Conservation (phyloP, 176 grass and related monocot genomes). For the Tillandsia fasciculata region DNA sequence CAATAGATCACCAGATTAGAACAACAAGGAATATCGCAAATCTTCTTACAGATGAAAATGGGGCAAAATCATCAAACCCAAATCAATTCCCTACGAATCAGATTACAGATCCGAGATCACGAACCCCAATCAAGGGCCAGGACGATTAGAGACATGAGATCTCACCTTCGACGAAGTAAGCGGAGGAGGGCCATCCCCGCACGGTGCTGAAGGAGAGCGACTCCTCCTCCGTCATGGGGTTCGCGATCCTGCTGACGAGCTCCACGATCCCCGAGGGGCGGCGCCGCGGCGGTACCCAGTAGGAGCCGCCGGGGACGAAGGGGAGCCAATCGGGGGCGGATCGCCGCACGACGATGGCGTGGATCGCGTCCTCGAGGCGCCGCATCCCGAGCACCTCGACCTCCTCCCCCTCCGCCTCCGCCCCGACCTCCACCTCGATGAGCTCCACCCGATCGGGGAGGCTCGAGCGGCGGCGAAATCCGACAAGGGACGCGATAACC, state of each 20-base stretch:
- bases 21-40: too few relatives aligned
- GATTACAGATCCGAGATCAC: neutral
- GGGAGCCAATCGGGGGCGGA: conserved; percentile 83
- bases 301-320: conserved; percentile 74
- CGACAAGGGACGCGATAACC: neutral
- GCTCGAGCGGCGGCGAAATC: conserved; percentile 27
- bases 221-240: conserved; percentile 56
- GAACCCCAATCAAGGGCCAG: neutral
- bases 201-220: conserved; percentile 36
- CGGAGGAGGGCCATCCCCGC: conserved; percentile 48
- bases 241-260: conserved; percentile 29
- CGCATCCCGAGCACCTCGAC: conserved; percentile 36
- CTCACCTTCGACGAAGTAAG: conserved; percentile 68
- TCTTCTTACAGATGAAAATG: too few relatives aligned
- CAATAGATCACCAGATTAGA: too few relatives aligned
- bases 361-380: conserved; percentile 70
- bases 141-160: neutral
- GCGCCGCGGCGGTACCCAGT: conserved; percentile 67
- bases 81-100: neutral
- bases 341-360: conserved; percentile 48
- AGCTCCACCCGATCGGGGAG: conserved; percentile 41
- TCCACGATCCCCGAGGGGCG: conserved; percentile 35
- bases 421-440: conserved; percentile 64
- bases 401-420: conserved; percentile 13
- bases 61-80: too few relatives aligned